Conservation (phyloP, 805 yeast genomes). For the Ogataea glucozyma region DNA sequence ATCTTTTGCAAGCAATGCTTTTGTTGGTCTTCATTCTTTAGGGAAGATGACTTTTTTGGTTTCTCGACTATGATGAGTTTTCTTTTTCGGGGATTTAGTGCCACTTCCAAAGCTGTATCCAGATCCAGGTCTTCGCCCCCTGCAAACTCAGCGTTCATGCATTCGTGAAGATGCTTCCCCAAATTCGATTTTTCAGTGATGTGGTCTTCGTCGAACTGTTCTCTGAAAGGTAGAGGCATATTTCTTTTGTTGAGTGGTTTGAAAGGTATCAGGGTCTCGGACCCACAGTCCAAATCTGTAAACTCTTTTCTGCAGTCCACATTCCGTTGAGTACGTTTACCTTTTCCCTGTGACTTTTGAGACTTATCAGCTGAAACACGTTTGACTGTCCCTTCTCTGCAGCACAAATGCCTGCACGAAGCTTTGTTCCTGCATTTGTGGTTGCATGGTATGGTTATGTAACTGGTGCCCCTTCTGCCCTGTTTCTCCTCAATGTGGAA, state of each 20-base stretch:
- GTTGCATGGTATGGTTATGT: not conserved
- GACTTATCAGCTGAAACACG: too few species aligned
- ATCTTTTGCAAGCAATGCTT: not conserved
- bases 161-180: constrained; percentile 1
- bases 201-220: too few species aligned
- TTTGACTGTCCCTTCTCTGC: not conserved
- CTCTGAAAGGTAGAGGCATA: not conserved
- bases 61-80: not conserved
- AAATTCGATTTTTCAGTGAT: not conserved
- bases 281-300: not conserved
- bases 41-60: not conserved
- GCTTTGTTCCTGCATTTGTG: not conserved
- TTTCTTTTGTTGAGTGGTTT: constrained; percentile 2
- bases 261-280: not conserved
- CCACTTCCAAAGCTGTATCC: constrained; percentile 5
- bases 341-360: too few species aligned
- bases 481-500: not conserved
- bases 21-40: not conserved
- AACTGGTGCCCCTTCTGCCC: not conserved
- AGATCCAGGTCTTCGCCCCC: constrained; percentile 20
- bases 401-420: not conserved
- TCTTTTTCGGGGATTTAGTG: constrained; percentile 7
- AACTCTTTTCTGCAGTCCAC: too few species aligned
- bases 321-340: too few species aligned
- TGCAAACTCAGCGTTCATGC: constrained; percentile 9